phyloP scores from a whole-genome alignment of 805 yeast species.

The Ogataea naganishii region DNA sequence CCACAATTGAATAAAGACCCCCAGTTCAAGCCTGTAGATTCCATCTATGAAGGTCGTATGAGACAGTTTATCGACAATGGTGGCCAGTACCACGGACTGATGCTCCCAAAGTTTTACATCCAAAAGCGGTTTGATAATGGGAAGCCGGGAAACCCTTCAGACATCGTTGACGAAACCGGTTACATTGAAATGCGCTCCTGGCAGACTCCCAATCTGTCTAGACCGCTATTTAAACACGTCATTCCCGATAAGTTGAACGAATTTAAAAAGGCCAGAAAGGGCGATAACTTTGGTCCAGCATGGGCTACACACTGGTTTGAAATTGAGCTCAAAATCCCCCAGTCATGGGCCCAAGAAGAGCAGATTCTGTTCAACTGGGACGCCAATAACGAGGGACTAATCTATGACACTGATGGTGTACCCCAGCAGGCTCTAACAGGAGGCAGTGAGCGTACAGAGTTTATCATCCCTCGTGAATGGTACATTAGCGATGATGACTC shows the following conservation, averaged over 20 bases:
- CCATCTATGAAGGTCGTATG: slow-evolving; percentile 61
- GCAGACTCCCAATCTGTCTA: slow-evolving; percentile 60
- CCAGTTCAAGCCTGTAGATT: slow-evolving; percentile 67
- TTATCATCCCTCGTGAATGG: slow-evolving; percentile 53
- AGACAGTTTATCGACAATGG: slow-evolving; percentile 63
- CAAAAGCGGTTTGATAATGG: slow-evolving; percentile 40
- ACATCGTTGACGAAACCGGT: slow-evolving; percentile 23
- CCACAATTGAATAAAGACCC: slow-evolving; percentile 43
- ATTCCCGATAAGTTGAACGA: slow-evolving; percentile 36
- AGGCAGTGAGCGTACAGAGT: slow-evolving; percentile 73
- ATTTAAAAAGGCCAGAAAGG: slow-evolving; percentile 53
- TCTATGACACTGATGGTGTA: slow-evolving; percentile 56
- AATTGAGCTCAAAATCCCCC: slow-evolving; percentile 56
- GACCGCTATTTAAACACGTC: slow-evolving; percentile 59
- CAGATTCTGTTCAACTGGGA: slow-evolving; percentile 74
- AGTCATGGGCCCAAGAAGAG: slow-evolving; percentile 43
- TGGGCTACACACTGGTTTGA: slow-evolving; percentile 97
- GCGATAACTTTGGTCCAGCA: slow-evolving; percentile 83
- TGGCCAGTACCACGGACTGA: slow-evolving; percentile 68
- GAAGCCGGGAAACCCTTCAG: slow-evolving; percentile 10
- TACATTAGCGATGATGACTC: slow-evolving; percentile 20
- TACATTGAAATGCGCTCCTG: slow-evolving; percentile 55
- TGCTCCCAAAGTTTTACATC: slow-evolving; percentile 78
- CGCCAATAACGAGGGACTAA: slow-evolving; percentile 76
- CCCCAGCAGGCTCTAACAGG: slow-evolving; percentile 84